A percentile compares a stretch with the other conserved stretches of the same genome.
These are phyloP conservation scores for Nakazawaea anatomiae DNA, from an alignment of 805 yeast species.

Conservation along the genomic window DNA sequence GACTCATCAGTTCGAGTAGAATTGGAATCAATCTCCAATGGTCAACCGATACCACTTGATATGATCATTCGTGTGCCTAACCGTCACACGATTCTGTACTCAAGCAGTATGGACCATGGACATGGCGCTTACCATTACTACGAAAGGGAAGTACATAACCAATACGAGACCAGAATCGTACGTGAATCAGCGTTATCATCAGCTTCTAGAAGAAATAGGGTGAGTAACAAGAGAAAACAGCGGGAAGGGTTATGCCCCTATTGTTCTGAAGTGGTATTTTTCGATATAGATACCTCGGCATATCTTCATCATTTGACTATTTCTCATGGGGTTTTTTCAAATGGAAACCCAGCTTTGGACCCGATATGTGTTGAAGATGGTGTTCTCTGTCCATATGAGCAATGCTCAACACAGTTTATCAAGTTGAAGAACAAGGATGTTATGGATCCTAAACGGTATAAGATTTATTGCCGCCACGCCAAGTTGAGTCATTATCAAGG, in stretches of 20 bases:
- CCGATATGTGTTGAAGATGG: neutral
- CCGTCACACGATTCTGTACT: neutral
- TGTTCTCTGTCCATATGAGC: neutral
- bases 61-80: neutral
- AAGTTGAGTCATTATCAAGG: constrained; percentile 1
- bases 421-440: neutral
- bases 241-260: constrained; percentile 1
- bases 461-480: constrained; percentile 1
- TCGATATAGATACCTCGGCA: neutral
- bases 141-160: neutral
- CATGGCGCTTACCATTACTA: neutral
- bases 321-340: neutral
- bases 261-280: neutral
- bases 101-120: neutral
- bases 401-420: neutral
- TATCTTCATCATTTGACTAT: constrained; percentile 2
- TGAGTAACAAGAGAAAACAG: neutral
- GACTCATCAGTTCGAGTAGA: too few relatives aligned
- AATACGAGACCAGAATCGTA: neutral
- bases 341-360: neutral
- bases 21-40: too few relatives aligned
- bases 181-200: neutral
- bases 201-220: neutral
- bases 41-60: neutral
- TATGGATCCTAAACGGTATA: neutral